A percentile compares a stretch with the other conserved stretches of the same genome.
These are phyloP conservation scores for Trichoderma koningiopsis DNA, from an alignment of 2,329 filamentous ascomycete species.

Conservation along the genomic window DNA sequence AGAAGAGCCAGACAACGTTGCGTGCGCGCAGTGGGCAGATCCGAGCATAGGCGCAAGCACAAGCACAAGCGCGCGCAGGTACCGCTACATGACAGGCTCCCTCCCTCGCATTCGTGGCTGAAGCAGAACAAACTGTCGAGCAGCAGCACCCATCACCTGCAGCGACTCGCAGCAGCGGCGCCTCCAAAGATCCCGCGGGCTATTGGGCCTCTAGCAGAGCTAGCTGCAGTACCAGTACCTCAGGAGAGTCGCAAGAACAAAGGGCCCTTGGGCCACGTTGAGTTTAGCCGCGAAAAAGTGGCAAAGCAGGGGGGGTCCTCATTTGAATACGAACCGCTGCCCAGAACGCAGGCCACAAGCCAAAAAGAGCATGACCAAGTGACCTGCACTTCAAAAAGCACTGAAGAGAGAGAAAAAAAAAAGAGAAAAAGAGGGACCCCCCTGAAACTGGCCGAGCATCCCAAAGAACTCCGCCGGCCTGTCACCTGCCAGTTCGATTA, in stretches of 20 bases:
- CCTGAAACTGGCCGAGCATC: neutral
- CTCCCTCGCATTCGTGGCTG: neutral
- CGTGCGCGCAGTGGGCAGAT: neutral
- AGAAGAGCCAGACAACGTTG: neutral
- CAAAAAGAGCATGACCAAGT: neutral
- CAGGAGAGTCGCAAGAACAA: neutral
- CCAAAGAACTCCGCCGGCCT: neutral
- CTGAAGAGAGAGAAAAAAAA: neutral
- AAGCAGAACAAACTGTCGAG: neutral
- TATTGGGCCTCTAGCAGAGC: neutral
- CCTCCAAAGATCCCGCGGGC: neutral
- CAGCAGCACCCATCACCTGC: neutral
- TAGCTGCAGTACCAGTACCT: neutral
- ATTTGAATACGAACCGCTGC: neutral
- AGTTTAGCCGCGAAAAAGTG: slow-evolving; percentile 7
- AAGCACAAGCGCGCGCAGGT: too few species aligned
- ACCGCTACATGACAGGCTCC: neutral
- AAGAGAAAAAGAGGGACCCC: slow-evolving; percentile 7
- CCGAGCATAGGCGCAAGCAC: too few species aligned
- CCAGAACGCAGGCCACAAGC: neutral
- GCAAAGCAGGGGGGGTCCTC: slow-evolving; percentile 15
- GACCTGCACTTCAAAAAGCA: neutral
- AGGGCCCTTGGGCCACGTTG: neutral
- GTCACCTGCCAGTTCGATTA: neutral
- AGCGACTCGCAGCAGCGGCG: neutral